phyloP scores from a whole-genome alignment of 2,329 filamentous ascomycete genomes.

The Trichoderma koningiopsis region DNA sequence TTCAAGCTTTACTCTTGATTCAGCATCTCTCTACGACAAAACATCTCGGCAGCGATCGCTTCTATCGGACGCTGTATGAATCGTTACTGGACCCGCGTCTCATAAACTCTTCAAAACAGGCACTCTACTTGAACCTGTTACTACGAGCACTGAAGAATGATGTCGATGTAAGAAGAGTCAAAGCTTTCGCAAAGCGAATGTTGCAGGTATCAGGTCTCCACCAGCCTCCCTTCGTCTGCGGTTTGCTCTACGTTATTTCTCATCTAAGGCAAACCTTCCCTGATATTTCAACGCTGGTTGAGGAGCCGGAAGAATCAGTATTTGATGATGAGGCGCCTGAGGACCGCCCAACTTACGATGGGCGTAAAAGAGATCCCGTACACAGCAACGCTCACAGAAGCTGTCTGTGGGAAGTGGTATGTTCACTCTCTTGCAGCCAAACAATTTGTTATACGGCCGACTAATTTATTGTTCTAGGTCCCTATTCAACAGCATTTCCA shows the following conservation, averaged over 20 bases:
- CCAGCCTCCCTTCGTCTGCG: conserved; percentile 89
- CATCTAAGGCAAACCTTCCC: conserved; percentile 81
- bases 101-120: conserved; percentile 88
- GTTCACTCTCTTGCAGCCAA: conserved; percentile 32
- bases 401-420: conserved; percentile 88
- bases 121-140: conserved; percentile 89
- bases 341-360: conserved; percentile 66
- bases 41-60: conserved; percentile 81
- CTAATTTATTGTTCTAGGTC: conserved; percentile 36
- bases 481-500: conserved; percentile 72
- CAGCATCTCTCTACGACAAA: conserved; percentile 85
- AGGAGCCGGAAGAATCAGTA: conserved; percentile 72
- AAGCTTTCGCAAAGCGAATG: conserved; percentile 93
- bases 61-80: conserved; percentile 94
- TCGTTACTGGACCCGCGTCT: conserved; percentile 89
- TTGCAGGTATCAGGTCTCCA: conserved; percentile 86
- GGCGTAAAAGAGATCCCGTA: conserved; percentile 87
- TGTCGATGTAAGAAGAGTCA: conserved; percentile 85
- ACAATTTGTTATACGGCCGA: background rate
- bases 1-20: conserved; percentile 92
- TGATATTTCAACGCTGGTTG: conserved; percentile 74
- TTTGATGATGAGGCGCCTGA: conserved; percentile 64
- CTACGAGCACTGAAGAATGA: conserved; percentile 88
- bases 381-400: conserved; percentile 91
- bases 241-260: conserved; percentile 84